Evolutionary conservation across 306 rosid species (phyloP).

Genomic region (Canavalia gladiata): DNA sequence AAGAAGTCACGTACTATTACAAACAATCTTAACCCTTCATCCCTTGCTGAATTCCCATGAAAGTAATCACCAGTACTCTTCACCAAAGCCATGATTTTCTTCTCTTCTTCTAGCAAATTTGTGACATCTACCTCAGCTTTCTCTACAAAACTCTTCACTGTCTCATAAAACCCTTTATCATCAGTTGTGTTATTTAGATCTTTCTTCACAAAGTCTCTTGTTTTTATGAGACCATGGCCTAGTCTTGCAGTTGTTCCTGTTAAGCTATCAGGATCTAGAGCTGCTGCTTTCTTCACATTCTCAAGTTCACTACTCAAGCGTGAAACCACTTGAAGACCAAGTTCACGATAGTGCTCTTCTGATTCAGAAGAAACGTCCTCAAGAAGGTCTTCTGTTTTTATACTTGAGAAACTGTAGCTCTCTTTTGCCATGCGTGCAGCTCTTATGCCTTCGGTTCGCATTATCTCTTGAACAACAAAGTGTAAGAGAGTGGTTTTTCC

Average conservation of each 20-base stretch:
- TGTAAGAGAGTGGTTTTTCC: slow-evolving; percentile 94
- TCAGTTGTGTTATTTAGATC: slow-evolving; percentile 56
- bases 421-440: slow-evolving; percentile 66
- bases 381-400: slow-evolving; percentile 69
- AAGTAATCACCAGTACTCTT: slow-evolving; percentile 95
- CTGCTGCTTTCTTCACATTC: slow-evolving; percentile 86
- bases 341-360: slow-evolving; percentile 70
- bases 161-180: slow-evolving; percentile 60
- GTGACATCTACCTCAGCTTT: slow-evolving; percentile 72
- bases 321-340: slow-evolving; percentile 84
- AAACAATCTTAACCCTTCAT: slow-evolving; percentile 90
- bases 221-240: slow-evolving; percentile 63
- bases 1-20: slow-evolving; percentile 81
- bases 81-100: slow-evolving; percentile 82
- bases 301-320: slow-evolving; percentile 77
- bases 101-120: slow-evolving; percentile 72
- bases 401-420: slow-evolving; percentile 67
- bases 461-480: slow-evolving; percentile 94
- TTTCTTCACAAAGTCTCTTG: slow-evolving; percentile 65
- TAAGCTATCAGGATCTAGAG: slow-evolving; percentile 79
- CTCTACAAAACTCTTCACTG: slow-evolving; percentile 70
- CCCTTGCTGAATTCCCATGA: slow-evolving; percentile 88
- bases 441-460: slow-evolving; percentile 90
- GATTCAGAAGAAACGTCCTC: slow-evolving; percentile 57
- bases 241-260: slow-evolving; percentile 84